Evolutionary conservation across 192 early-diverging fungal genomes (phyloP).

Genomic region (Umbelopsis sp.): DNA sequence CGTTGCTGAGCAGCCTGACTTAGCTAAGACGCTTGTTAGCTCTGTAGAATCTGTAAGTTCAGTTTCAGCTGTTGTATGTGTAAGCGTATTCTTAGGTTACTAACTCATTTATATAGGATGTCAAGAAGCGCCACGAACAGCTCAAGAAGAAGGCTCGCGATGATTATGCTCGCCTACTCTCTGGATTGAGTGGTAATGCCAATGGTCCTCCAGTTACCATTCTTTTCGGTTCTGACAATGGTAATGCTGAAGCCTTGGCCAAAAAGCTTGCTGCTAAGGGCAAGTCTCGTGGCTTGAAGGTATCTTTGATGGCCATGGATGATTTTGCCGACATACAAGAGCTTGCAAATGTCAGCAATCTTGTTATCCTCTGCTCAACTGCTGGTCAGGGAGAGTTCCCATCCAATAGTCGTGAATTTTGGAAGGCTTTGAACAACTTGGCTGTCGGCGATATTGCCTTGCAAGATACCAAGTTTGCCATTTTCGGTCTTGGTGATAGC

Average conservation of each 20-base stretch:
- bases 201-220: conserved; percentile 81
- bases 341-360: conserved; percentile 72
- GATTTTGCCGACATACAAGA: conserved; percentile 78
- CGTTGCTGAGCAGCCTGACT: conserved; percentile 65
- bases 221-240: conserved; percentile 90
- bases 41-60: conserved; percentile 67
- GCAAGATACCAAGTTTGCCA: conserved; percentile 69
- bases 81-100: neutral
- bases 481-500: conserved; percentile 92
- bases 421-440: conserved; percentile 71
- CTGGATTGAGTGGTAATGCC: conserved; percentile 55
- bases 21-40: conserved; percentile 53
- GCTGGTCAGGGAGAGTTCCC: conserved; percentile 98
- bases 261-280: conserved; percentile 83
- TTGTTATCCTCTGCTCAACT: conserved; percentile 81
- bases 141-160: conserved; percentile 67
- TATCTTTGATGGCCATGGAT: conserved; percentile 80
- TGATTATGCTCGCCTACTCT: conserved; percentile 69
- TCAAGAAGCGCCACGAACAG: conserved; percentile 61
- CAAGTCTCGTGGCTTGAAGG: conserved; percentile 81
- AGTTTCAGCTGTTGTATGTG: neutral
- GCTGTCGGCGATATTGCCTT: conserved; percentile 61
- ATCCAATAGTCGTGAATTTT: conserved; percentile 86
- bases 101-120: conserved; percentile 38
- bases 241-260: conserved; percentile 83